phyloP scores from a whole-genome alignment of 2,329 filamentous ascomycete species.

The Ophiostoma triangulosporum region DNA sequence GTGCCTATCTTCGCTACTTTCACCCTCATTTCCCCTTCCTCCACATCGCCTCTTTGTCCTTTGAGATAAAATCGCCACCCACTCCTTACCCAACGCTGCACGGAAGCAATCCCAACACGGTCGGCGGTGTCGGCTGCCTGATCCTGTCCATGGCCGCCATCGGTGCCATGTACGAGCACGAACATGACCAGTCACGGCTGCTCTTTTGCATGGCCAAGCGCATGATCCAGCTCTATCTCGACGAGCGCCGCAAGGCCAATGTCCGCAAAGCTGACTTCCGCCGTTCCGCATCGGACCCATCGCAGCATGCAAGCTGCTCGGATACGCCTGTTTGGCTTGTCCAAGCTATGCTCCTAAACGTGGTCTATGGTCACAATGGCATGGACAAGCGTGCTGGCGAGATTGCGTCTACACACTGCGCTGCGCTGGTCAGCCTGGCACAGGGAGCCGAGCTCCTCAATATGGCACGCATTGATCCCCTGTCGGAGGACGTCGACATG shows the following conservation, averaged over 20 bases:
- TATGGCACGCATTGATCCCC: conserved; percentile 30
- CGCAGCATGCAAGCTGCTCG: conserved; percentile 40
- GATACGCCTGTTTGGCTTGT: conserved; percentile 88
- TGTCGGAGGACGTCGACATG: conserved; percentile 36
- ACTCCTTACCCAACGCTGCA: conserved; percentile 49
- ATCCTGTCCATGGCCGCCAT: conserved; percentile 78
- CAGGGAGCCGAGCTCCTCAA: conserved; percentile 65
- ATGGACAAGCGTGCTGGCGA: conserved; percentile 83
- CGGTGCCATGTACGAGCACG: conserved; percentile 64
- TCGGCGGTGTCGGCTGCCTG: conserved; percentile 74
- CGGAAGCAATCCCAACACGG: conserved; percentile 24
- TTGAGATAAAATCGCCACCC: conserved; percentile 47
- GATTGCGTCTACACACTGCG: conserved; percentile 84
- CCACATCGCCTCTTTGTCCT: conserved; percentile 81
- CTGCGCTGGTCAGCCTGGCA: conserved; percentile 78
- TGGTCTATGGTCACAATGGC: conserved; percentile 90
- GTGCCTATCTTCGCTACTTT: conserved; percentile 81
- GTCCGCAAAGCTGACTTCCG: conserved; percentile 51
- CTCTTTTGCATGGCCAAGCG: conserved; percentile 89
- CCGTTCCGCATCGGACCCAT: conserved; percentile 28
- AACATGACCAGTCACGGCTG: conserved; percentile 65
- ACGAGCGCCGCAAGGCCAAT: conserved; percentile 78
- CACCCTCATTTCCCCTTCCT: conserved; percentile 92
- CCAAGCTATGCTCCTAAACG: conserved; percentile 91
- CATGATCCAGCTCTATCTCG: conserved; percentile 85